phyloP scores from a whole-genome alignment of 176 grass and related monocot species.

The Pontederia paniculata region DNA sequence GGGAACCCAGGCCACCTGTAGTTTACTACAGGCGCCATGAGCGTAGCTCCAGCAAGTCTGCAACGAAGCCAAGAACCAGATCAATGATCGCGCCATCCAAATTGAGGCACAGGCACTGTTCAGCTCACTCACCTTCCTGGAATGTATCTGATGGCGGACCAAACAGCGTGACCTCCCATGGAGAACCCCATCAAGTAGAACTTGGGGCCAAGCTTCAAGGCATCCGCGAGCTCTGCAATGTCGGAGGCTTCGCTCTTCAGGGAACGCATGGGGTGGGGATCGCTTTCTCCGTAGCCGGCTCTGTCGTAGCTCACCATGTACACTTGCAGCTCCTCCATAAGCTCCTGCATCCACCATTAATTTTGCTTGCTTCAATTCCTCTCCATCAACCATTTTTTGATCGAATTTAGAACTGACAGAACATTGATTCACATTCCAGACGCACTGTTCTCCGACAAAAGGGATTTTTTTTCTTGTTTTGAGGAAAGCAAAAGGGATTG shows the following conservation, averaged over 20 bases:
- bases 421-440: too few species aligned
- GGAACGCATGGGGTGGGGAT: conserved; percentile 47
- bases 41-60: conserved; percentile 40
- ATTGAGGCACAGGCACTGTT: too few species aligned
- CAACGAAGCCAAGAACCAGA: not conserved
- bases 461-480: too few species aligned
- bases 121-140: conserved; percentile 31
- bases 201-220: conserved; percentile 36
- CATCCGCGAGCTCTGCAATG: conserved; percentile 61
- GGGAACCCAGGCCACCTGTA: conserved; percentile 82
- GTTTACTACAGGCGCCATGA: conserved; percentile 70
- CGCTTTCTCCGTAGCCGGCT: conserved; percentile 75
- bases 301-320: conserved; percentile 73
- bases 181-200: conserved; percentile 61
- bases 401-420: too few species aligned
- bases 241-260: conserved; percentile 41
- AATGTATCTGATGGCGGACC: conserved; percentile 57
- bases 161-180: conserved; percentile 59
- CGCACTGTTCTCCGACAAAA: too few species aligned
- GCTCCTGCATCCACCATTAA: conserved; percentile 16
- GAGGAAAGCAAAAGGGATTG: not conserved
- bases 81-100: too few species aligned
- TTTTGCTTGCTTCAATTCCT: not conserved
- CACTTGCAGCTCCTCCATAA: conserved; percentile 53
- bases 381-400: too few species aligned